A percentile compares a stretch with the other conserved stretches of the same genome.
Conservation (phyloP, 805 yeast species). For the Saturnispora kantuleensis region DNA sequence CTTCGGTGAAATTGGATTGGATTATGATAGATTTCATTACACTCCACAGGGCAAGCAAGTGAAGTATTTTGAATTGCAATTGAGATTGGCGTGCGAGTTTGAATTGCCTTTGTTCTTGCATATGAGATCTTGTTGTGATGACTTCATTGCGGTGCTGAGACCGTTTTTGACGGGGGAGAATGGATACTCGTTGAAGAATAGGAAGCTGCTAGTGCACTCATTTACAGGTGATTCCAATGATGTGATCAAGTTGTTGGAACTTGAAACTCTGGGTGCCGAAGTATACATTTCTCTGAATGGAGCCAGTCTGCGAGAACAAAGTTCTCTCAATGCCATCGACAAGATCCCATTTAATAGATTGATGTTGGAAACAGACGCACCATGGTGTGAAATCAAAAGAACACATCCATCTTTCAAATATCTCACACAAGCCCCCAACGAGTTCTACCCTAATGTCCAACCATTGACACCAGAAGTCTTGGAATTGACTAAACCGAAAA, state of each 20-base stretch:
- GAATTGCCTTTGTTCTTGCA: conserved; percentile 79
- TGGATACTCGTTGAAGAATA: conserved; percentile 27
- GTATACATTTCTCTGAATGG: conserved; percentile 83
- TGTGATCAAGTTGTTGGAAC: conserved; percentile 40
- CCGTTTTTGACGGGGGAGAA: conserved; percentile 43
- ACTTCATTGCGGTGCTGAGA: conserved; percentile 53
- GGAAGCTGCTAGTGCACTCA: conserved; percentile 84
- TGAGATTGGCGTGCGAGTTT: conserved; percentile 51
- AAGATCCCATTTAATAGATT: conserved; percentile 61
- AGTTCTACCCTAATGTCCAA: conserved; percentile 37
- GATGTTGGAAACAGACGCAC: conserved; percentile 91
- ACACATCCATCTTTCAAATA: conserved; percentile 65
- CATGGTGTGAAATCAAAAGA: conserved; percentile 93
- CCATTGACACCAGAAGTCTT: too few relatives aligned
- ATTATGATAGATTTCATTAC: conserved; percentile 80
- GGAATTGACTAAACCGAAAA: too few relatives aligned
- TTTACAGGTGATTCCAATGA: conserved; percentile 79
- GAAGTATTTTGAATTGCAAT: conserved; percentile 60
- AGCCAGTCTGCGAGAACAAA: conserved; percentile 75
- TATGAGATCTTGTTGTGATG: conserved; percentile 78
- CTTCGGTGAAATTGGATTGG: conserved; percentile 93
- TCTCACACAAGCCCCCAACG: conserved; percentile 47
- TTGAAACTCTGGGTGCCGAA: conserved; percentile 28
- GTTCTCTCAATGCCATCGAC: conserved; percentile 56
- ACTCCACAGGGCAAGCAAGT: conserved; percentile 61